Evolutionary conservation across 768 basidiomycete species (phyloP), one percentile per base, ranked within the genome.

Genomic region (Neoboletus magnificus): DNA sequence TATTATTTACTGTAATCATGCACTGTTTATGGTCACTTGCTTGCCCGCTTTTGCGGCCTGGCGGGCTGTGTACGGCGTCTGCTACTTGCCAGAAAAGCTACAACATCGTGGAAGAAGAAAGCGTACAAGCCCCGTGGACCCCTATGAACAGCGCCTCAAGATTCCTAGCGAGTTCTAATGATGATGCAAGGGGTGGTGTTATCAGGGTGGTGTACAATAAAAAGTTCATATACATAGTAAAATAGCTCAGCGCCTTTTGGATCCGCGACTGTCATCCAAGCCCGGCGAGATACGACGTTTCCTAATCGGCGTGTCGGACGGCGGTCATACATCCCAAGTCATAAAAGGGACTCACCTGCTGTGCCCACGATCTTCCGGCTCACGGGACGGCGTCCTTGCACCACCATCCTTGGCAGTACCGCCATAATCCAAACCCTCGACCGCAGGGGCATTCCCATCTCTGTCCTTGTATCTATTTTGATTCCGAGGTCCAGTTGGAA

Each of bases 381-480:
- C 86, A 20, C 80, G 80, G 50, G 82, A 84, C 0, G 85, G 79
- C 47, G 83, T 87, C 60, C 85, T 62, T 51, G 72, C 66, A 50
- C 69, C 45, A 43, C 68, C 72, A 40, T 80, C 76, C 60, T 79
- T 78, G 52, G 71, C 75, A 27, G 65, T 80, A 42, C 85, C 89
- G 3, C 89, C 91, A 62, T 93, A 93, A 67, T 93, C 91, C 64
- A 93, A 71, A n/a, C 91, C 91, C 66, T 93, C 91, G 13, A 91
- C 89, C 27, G 89, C 89, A 56, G 89, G 87, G 1, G 89, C 87
- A 64, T 90, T 90, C 16, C 83, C 85, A 65, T 93, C 91, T 40
- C 90, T 80, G 69, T 93, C 91, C 76, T 92, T 93, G 75, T 93
- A 93, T 67, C 91, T 91, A 66, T 89, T 90, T 70, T 89, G 88